Conservation (phyloP, 805 yeast genomes). For the Teunomyces tritomae region DNA sequence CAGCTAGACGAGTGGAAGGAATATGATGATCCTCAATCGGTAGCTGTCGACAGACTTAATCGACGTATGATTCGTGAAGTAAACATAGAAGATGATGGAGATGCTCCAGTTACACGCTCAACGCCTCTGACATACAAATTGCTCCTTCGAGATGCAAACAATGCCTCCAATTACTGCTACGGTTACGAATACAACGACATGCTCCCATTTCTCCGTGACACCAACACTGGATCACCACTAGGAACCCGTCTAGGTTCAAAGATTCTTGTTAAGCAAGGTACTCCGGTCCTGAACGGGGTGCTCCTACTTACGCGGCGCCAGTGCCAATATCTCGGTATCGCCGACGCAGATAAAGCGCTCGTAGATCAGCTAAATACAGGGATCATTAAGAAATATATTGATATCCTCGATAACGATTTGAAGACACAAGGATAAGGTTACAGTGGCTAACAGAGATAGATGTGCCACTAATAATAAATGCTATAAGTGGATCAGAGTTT, state of each 20-base stretch:
- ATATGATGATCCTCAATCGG: constrained; percentile 55
- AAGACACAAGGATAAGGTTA: not conserved
- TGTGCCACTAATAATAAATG: not conserved
- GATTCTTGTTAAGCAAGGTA: constrained; percentile 47
- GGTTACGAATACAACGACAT: constrained; percentile 56
- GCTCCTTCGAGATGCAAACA: constrained; percentile 48
- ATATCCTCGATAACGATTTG: constrained; percentile 31
- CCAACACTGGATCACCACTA: constrained; percentile 24
- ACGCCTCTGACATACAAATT: constrained; percentile 44
- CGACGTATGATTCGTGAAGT: constrained; percentile 47
- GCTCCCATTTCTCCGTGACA: constrained; percentile 44
- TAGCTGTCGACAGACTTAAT: constrained; percentile 54
- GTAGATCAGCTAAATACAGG: constrained; percentile 31
- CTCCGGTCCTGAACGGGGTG: constrained; percentile 48
- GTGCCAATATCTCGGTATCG: constrained; percentile 33
- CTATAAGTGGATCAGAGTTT: not conserved
- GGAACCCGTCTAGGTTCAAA: constrained; percentile 54
- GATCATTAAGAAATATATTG: constrained; percentile 37
- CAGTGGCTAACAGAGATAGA: not conserved
- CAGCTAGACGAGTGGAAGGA: constrained; percentile 56
- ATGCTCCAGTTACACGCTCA: constrained; percentile 3
- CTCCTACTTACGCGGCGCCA: constrained; percentile 32
- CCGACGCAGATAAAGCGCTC: constrained; percentile 20
- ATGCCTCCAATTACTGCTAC: constrained; percentile 46
- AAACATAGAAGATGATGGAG: constrained; percentile 41